Evolutionary conservation across 2,329 filamentous ascomycete genomes (phyloP).

Genomic region (Fusarium euwallaceae): DNA sequence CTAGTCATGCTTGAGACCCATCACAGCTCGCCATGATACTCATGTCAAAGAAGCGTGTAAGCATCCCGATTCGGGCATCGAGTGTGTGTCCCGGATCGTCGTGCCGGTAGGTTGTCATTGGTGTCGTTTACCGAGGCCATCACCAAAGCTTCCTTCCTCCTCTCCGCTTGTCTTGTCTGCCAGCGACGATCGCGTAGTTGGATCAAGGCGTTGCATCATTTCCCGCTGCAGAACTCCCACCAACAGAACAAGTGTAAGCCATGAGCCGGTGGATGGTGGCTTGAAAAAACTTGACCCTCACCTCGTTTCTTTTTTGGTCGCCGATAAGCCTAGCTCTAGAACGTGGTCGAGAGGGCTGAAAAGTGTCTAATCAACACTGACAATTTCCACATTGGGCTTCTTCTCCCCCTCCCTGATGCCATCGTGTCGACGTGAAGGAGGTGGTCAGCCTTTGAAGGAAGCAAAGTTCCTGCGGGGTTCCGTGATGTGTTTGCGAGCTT

Average conservation of each 20-base stretch:
- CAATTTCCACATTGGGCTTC: slow-evolving; percentile 16
- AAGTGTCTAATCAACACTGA: not conserved
- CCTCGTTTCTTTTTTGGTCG: not conserved
- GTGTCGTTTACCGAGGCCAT: not conserved
- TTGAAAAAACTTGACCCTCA: not conserved
- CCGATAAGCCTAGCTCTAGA: slow-evolving; percentile 22
- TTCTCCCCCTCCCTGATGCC: not conserved
- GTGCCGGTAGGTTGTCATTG: slow-evolving; percentile 21
- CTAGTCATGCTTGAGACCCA: slow-evolving; percentile 4
- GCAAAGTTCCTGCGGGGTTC: not conserved
- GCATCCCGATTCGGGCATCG: not conserved
- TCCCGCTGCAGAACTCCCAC: not conserved
- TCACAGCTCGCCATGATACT: not conserved
- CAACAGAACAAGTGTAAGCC: not conserved
- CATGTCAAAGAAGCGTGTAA: not conserved
- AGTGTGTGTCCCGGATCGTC: not conserved
- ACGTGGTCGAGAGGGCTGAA: not conserved
- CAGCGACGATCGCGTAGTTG: slow-evolving; percentile 14
- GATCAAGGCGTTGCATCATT: slow-evolving; percentile 21
- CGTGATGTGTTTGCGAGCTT: not conserved
- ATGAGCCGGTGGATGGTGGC: not conserved
- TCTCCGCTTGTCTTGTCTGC: not conserved
- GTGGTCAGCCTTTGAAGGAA: slow-evolving; percentile 8
- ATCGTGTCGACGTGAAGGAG: not conserved
- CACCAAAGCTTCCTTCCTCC: not conserved